Conservation (phyloP, 345 rosid genomes). For the Ceriops decandra region DNA sequence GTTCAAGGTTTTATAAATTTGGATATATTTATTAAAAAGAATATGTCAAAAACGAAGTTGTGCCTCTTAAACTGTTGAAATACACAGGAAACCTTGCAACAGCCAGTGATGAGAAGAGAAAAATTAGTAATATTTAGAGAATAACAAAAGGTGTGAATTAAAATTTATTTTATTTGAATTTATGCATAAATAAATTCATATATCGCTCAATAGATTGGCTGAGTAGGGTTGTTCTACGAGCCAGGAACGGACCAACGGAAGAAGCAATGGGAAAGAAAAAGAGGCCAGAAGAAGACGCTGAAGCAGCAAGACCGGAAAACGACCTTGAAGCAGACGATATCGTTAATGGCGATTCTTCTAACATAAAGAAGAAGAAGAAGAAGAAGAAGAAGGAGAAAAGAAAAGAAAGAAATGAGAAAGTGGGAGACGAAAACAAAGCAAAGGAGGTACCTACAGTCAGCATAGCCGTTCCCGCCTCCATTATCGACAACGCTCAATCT, state of each 20-base stretch:
- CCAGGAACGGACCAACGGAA: background rate
- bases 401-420: constrained; percentile 12
- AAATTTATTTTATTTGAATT: no score
- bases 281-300: constrained; percentile 25
- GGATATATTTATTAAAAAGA: no score
- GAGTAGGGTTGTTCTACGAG: no score
- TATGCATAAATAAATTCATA: no score
- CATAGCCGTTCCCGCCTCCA: constrained; percentile 90
- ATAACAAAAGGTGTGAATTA: no score
- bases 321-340: constrained; percentile 11
- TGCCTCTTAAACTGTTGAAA: no score
- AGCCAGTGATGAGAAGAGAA: background rate
- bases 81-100: no score
- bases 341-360: constrained; percentile 31
- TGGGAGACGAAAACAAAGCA: constrained; percentile 21
- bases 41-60: no score
- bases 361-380: constrained; percentile 5
- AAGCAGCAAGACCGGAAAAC: constrained; percentile 9
- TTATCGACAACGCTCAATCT: constrained; percentile 89
- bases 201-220: no score
- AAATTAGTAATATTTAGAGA: no score
- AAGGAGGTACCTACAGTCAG: constrained; percentile 56
- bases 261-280: constrained; percentile 55
- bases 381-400: constrained; percentile 32
- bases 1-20: no score